A percentile compares a stretch with the other conserved stretches of the same genome.
Conservation (phyloP, 2,329 filamentous ascomycete species). For the Phyllosticta capitalensis region DNA sequence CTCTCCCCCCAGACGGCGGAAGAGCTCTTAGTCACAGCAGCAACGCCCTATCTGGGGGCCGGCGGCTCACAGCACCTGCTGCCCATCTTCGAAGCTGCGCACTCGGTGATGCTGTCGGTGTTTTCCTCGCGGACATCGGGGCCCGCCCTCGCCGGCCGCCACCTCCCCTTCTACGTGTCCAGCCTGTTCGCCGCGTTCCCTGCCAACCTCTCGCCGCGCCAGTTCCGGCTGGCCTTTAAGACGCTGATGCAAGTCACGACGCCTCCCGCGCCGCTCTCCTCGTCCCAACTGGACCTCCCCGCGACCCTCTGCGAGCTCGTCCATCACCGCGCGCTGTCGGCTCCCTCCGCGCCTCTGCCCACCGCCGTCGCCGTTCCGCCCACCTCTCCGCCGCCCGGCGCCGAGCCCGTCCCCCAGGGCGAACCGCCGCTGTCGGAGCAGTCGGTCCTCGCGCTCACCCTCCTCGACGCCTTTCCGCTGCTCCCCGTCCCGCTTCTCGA, state of each 20-base stretch:
- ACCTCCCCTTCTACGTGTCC: slow-evolving; percentile 77
- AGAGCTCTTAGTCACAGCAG: slow-evolving; percentile 61
- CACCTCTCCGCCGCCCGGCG: slow-evolving; percentile 24
- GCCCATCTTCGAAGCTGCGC: slow-evolving; percentile 79
- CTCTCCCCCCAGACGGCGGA: slow-evolving; percentile 61
- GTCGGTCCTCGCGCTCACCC: slow-evolving; percentile 62
- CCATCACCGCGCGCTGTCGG: slow-evolving; percentile 51
- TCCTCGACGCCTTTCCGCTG: slow-evolving; percentile 70
- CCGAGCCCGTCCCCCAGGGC: slow-evolving; percentile 17
- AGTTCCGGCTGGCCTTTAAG: slow-evolving; percentile 82
- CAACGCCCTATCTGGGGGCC: slow-evolving; percentile 62
- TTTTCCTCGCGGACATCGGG: slow-evolving; percentile 73
- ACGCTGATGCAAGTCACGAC: slow-evolving; percentile 74
- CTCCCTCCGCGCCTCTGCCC: slow-evolving; percentile 37
- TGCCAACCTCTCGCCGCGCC: slow-evolving; percentile 63
- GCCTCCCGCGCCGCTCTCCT: slow-evolving; percentile 66
- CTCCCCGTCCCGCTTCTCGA: slow-evolving; percentile 61
- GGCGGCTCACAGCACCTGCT: slow-evolving; percentile 48
- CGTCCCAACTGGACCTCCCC: slow-evolving; percentile 65
- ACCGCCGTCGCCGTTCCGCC: slow-evolving; percentile 26
- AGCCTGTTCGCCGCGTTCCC: slow-evolving; percentile 74
- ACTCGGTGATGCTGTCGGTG: slow-evolving; percentile 70
- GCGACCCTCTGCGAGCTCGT: slow-evolving; percentile 74
- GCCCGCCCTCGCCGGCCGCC: slow-evolving; percentile 51
- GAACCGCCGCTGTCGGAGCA: slow-evolving; percentile 58